Evolutionary conservation across 768 basidiomycete genomes (phyloP).

Genomic region (Auricularia heimuer): DNA sequence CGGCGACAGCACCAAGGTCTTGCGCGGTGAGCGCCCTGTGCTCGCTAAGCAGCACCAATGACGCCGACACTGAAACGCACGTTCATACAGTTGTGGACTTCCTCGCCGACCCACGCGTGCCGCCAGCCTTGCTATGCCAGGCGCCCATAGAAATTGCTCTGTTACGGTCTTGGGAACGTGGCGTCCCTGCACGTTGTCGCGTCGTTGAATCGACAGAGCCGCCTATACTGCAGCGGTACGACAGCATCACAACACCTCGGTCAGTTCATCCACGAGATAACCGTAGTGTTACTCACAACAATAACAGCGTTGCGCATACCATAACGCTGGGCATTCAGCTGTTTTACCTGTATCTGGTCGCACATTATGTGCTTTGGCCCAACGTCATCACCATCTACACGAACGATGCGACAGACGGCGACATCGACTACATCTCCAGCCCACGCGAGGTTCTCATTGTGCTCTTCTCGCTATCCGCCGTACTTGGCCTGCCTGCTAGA

Average conservation of each 20-base stretch:
- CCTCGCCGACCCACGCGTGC: neutral
- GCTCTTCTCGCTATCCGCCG: slow-evolving; percentile 29
- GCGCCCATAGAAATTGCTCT: neutral
- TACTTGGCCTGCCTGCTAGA: slow-evolving; percentile 23
- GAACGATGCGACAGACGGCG: neutral
- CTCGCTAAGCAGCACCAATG: neutral
- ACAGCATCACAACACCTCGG: neutral
- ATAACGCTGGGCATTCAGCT: neutral
- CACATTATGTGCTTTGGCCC: neutral
- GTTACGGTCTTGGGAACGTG: neutral
- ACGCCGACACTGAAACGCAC: neutral
- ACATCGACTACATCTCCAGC: slow-evolving; percentile 5
- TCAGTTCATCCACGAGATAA: neutral
- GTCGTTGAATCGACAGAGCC: neutral
- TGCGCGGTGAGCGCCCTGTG: neutral
- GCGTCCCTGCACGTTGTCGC: neutral
- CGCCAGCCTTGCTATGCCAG: neutral
- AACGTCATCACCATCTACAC: neutral
- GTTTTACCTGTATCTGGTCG: neutral
- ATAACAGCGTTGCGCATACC: neutral
- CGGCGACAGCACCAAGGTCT: neutral
- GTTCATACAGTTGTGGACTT: neutral
- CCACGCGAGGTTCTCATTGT: slow-evolving; percentile 30
- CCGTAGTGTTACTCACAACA: no score
- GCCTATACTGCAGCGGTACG: neutral